Percentiles rank a stretch among this genome's conserved stretches.
phyloP scores from a whole-genome alignment of 306 rosid species.

The Gillenia trifoliata region DNA sequence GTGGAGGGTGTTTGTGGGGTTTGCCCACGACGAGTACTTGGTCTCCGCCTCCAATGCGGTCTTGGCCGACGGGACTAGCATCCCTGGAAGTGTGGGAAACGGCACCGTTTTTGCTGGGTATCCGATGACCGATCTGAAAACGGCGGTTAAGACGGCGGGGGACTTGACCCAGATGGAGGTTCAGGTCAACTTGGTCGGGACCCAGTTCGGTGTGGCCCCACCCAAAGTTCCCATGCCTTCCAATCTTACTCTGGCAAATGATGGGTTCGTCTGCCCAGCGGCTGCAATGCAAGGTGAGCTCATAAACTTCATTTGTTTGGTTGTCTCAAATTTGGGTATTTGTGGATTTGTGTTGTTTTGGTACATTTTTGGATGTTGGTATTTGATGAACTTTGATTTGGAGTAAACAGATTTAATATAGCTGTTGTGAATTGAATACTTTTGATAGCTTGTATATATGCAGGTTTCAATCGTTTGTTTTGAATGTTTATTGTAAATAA shows the following conservation, averaged over 20 bases:
- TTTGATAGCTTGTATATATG: neutral
- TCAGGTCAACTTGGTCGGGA: constrained; percentile 62
- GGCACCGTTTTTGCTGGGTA: constrained; percentile 77
- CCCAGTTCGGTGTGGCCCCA: constrained; percentile 71
- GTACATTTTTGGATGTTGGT: neutral
- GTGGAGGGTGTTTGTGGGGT: constrained; percentile 79
- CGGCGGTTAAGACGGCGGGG: constrained; percentile 90
- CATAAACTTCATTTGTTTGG: neutral
- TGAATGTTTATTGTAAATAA: neutral
- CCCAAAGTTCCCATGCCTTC: constrained; percentile 66
- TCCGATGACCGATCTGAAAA: constrained; percentile 78
- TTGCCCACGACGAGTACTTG: constrained; percentile 58
- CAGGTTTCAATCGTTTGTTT: neutral
- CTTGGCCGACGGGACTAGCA: constrained; percentile 45
- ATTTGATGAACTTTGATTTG: neutral
- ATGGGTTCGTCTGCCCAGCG: constrained; percentile 56
- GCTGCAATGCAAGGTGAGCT: constrained; percentile 47
- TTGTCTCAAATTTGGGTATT: neutral
- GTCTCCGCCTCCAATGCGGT: constrained; percentile 73
- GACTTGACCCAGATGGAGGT: constrained; percentile 80
- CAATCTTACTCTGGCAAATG: constrained; percentile 62
- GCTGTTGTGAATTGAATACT: neutral
- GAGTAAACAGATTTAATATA: neutral
- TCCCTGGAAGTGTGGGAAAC: constrained; percentile 65
- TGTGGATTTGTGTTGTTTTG: neutral